Base-by-base conservation (phyloP, 2,329 filamentous ascomycete genomes). In the Chaetomium sp. region DNA sequence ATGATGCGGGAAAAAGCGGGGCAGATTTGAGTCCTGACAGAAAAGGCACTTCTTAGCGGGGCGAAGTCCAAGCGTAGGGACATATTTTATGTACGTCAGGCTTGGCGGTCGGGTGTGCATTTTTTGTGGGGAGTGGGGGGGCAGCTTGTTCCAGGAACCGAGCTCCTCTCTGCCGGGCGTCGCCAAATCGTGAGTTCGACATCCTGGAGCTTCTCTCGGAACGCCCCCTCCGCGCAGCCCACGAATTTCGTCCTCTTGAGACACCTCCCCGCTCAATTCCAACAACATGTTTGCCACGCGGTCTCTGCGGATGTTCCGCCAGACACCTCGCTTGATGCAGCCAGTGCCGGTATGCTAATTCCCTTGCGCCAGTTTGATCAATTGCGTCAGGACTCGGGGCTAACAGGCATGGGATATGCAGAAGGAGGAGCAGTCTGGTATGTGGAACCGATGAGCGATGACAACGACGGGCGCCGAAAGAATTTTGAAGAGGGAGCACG, bases 361-460 rank as follows among this genome's bases (percentile, higher is more conserved):
- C 45, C 19, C 19, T 27, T 56, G 38, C 61, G 48, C 53, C 41
- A 60, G 56, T 53, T 62, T 59, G 53, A 12, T 55, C 49, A 37
- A 62, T 65, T 61, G 57, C 59, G 61, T 57, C 66, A 65, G 70
- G 69, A 65, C 68, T 72, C 69, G 19, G 19, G 19, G 19, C 19
- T 27, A 27, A 27, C 19, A 27, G 19, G 19, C 72, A 71, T 63
- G 53, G 56, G n/a, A 37, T 45, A 8, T 52, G 49, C 47, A 86
- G 83, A 81, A 82, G 66, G 83, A 86, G 74, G 82, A 85, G 68
- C 83, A 86, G 71, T 77, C 78, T 66, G 83, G 83, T 86, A 84
- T 63, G 83, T 82, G 57, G 51, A 58, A 41, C 59, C 54, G 61
- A 54, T 59, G 64, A 66, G 45, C 55, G 56, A 41, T 57, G 55